Conservation (phyloP, 202 grass and related monocot genomes). For the Zoysia matrella region DNA sequence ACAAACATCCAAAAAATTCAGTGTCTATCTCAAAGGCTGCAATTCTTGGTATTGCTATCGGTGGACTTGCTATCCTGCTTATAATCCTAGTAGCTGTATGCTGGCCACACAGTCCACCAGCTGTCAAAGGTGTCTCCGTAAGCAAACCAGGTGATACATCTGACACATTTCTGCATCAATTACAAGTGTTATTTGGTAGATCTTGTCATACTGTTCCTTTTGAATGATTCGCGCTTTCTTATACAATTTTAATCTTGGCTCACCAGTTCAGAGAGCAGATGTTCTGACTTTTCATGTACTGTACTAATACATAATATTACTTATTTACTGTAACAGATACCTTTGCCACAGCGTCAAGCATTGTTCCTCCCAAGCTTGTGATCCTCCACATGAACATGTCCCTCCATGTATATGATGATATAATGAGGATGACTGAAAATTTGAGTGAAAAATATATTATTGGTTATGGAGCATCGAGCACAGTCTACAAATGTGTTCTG, state of each 20-base stretch:
- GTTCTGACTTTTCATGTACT: neutral
- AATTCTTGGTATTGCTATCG: slow-evolving; percentile 64
- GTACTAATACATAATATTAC: slow-evolving; percentile 14
- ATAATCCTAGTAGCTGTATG: slow-evolving; percentile 91
- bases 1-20: slow-evolving; percentile 30
- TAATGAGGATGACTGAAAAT: slow-evolving; percentile 88
- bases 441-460: slow-evolving; percentile 91
- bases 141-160: slow-evolving; percentile 72
- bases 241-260: slow-evolving; percentile 10
- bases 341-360: slow-evolving; percentile 44
- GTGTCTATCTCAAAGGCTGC: slow-evolving; percentile 62
- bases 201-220: neutral
- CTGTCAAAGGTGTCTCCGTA: slow-evolving; percentile 71
- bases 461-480: slow-evolving; percentile 83
- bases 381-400: slow-evolving; percentile 43
- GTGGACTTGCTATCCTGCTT: slow-evolving; percentile 73
- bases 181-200: slow-evolving; percentile 2
- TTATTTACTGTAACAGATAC: slow-evolving; percentile 38
- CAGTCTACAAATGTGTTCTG: slow-evolving; percentile 2
- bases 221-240: slow-evolving; percentile 20
- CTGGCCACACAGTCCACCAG: slow-evolving; percentile 65
- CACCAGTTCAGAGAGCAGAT: neutral
- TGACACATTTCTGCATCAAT: slow-evolving; percentile 23
- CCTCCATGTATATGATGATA: slow-evolving; percentile 83
- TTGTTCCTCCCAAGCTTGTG: slow-evolving; percentile 64